Evolutionary conservation across 768 basidiomycete genomes (phyloP), one percentile per base, ranked within the genome.

Genomic region (Hortiboletus campestris): DNA sequence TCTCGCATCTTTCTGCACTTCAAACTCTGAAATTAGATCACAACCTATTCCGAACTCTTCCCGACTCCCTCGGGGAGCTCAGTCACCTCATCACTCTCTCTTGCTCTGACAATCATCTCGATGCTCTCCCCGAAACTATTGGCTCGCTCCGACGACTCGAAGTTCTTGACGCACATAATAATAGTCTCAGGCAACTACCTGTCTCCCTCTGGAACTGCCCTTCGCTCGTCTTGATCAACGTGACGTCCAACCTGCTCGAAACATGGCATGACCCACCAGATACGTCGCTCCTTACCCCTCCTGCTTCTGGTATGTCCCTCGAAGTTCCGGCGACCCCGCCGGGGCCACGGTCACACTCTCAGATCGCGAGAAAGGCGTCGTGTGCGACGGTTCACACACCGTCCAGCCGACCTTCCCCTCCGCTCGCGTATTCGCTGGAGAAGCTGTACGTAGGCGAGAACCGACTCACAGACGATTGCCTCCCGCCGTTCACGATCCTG

Each of bases 361-460:
- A 67, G 20, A 46, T 64, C 1, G 47, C 74, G 6, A 58, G 70
- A 49, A 73, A 70, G 42, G 52, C 57, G 0, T 84, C 83, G 2
- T 67, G 65, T 38, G 64, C 67, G 19, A 64, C 66, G 16, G 49
- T 74, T 25, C 67, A 76, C 10, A 61, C 65, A 22, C 64, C 72
- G 13, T 45, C 66, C 6, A 56, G 49, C 20, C 72, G 72, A 7
- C 43, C 68, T 6, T 69, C 79, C 6, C 85, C 80, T 17, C 86
- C 82, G 0, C 83, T 93, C 32, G 86, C 86, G 4, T 74, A 80
- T 50, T 85, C 86, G 7, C 82, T 98, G 8, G 81, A 89, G 66
- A 77, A 81, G 58, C 80, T 98, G 4, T 94, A 89, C 66, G 80
- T 98, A 2, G 93, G 91, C 55, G 94, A 99, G 77, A 99, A 98